phyloP scores from a whole-genome alignment of 352 stramenopile species.

The Pythium oligandrum region DNA sequence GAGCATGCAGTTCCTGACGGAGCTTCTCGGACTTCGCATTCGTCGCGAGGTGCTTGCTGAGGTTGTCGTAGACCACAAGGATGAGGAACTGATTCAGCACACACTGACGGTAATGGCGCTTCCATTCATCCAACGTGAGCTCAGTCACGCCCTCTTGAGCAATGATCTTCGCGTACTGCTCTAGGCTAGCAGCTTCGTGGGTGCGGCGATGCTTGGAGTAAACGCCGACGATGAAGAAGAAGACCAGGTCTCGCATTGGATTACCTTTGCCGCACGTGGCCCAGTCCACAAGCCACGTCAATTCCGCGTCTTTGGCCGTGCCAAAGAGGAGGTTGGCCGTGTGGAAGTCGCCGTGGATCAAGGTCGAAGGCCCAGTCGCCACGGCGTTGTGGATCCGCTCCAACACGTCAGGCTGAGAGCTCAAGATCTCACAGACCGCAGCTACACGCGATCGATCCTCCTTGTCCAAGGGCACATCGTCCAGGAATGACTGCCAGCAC shows the following conservation, averaged over 20 bases:
- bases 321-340: slow-evolving; percentile 72
- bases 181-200: slow-evolving; percentile 32
- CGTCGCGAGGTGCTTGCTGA: slow-evolving; percentile 73
- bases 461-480: slow-evolving; percentile 34
- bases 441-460: slow-evolving; percentile 25
- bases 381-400: slow-evolving; percentile 47
- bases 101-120: slow-evolving; percentile 50
- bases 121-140: slow-evolving; percentile 37
- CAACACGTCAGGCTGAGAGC: slow-evolving; percentile 29
- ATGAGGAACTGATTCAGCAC: slow-evolving; percentile 82
- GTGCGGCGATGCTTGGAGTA: slow-evolving; percentile 32
- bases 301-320: slow-evolving; percentile 15
- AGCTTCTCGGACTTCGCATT: slow-evolving; percentile 69
- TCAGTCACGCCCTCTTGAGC: slow-evolving; percentile 12
- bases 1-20: slow-evolving; percentile 44
- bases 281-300: slow-evolving; percentile 75
- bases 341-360: slow-evolving; percentile 84
- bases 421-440: slow-evolving; percentile 44
- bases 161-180: slow-evolving; percentile 38
- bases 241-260: slow-evolving; percentile 70
- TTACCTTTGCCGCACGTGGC: slow-evolving; percentile 72
- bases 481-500: slow-evolving; percentile 47
- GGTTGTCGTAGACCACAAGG: slow-evolving; percentile 70
- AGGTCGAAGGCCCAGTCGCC: slow-evolving; percentile 36
- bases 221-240: slow-evolving; percentile 83